phyloP scores from a whole-genome alignment of 129 eudicot genomes.

The Gnaphalium uliginosum region DNA sequence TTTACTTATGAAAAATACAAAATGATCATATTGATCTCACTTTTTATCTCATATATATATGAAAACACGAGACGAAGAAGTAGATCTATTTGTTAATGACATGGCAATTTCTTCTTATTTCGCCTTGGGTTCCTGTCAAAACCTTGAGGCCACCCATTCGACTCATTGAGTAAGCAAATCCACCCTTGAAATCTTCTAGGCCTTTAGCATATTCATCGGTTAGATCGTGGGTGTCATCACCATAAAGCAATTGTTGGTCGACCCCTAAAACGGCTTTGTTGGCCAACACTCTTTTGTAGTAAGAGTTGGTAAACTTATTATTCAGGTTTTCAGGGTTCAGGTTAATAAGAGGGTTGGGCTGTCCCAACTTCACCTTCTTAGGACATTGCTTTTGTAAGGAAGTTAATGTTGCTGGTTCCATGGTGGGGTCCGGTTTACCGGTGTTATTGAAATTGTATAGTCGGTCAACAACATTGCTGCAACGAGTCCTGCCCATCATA shows the following conservation, averaged over 20 bases:
- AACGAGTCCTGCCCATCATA: slow-evolving; percentile 73
- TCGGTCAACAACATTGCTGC: slow-evolving; percentile 60
- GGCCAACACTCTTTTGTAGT: slow-evolving; percentile 53
- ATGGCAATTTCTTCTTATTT: slow-evolving; percentile 60
- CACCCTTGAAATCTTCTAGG: slow-evolving; percentile 43
- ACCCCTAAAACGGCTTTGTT: slow-evolving; percentile 54
- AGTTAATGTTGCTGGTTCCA: slow-evolving; percentile 43
- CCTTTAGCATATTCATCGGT: slow-evolving; percentile 42
- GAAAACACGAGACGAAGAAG: background rate
- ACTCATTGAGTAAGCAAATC: slow-evolving; percentile 65
- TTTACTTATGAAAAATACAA: slow-evolving; percentile 37
- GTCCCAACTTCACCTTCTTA: slow-evolving; percentile 34
- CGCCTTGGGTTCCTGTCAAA: slow-evolving; percentile 64
- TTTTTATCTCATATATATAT: slow-evolving; percentile 20
- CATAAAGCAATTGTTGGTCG: slow-evolving; percentile 59
- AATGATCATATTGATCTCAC: slow-evolving; percentile 39
- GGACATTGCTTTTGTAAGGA: slow-evolving; percentile 60
- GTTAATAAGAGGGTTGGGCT: slow-evolving; percentile 51
- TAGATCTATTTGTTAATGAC: slow-evolving; percentile 46
- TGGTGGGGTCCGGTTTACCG: slow-evolving; percentile 66
- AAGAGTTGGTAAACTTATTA: slow-evolving; percentile 57
- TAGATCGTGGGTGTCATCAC: slow-evolving; percentile 47
- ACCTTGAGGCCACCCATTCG: slow-evolving; percentile 69
- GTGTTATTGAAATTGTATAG: slow-evolving; percentile 73
- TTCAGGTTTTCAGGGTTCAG: slow-evolving; percentile 48